phyloP scores from a whole-genome alignment of 495 filamentous ascomycete species.

The Penicillium crystallinum region DNA sequence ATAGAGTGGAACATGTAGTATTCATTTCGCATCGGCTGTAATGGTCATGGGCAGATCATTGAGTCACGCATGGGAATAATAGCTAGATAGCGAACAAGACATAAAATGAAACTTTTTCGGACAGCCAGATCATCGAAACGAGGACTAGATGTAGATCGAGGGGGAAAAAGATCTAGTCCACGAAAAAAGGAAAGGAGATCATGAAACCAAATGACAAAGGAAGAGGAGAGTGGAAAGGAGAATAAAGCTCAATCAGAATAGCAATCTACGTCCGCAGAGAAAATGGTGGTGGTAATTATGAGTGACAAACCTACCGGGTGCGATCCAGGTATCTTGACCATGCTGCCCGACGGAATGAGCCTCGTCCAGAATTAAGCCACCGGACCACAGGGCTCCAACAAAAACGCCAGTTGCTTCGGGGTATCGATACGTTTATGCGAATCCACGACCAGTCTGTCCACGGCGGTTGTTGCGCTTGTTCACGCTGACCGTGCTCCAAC shows the following conservation, averaged over 20 bases:
- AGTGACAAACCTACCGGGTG: conserved; percentile 7
- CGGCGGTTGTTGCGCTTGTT: conserved; percentile 51
- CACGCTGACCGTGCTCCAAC: conserved; percentile 69
- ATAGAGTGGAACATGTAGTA: conserved; percentile 22
- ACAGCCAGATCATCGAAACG: conserved; percentile 37
- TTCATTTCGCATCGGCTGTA: conserved; percentile 38
- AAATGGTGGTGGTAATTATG: conserved; percentile 12
- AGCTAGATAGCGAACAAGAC: conserved; percentile 30
- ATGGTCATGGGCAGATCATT: conserved; percentile 39
- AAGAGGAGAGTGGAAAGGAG: conserved; percentile 12
- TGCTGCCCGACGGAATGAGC: not conserved
- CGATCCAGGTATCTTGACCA: not conserved
- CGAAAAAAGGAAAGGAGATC: conserved; percentile 21
- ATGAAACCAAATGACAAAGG: conserved; percentile 18
- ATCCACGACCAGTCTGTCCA: conserved; percentile 43
- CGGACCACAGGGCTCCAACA: conserved; percentile 9
- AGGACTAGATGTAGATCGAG: conserved; percentile 34
- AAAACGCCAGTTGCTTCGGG: conserved; percentile 27
- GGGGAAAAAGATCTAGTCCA: conserved; percentile 34
- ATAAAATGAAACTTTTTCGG: conserved; percentile 41
- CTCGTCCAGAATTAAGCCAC: conserved; percentile 5
- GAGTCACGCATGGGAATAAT: conserved; percentile 37
- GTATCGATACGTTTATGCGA: conserved; percentile 46
- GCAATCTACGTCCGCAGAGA: conserved; percentile 14
- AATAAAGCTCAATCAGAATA: conserved; percentile 15